phyloP scores from a whole-genome alignment of 768 basidiomycete species.

The Agrocybe praecox region DNA sequence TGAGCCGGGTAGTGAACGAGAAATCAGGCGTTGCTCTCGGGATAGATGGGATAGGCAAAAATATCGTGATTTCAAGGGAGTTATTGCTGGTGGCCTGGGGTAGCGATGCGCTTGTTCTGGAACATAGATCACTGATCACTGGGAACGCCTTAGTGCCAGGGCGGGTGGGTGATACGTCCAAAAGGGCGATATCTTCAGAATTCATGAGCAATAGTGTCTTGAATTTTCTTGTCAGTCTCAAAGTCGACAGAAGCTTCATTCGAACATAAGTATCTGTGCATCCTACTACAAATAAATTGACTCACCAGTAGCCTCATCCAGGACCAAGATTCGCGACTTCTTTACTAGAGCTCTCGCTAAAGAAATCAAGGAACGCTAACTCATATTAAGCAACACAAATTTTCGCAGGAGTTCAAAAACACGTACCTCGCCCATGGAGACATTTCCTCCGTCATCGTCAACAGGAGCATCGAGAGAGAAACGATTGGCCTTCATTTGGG shows the following conservation, averaged over 20 bases:
- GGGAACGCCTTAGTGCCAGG: too few relatives aligned
- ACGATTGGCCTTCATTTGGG: constrained; percentile 46
- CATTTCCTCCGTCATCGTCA: constrained; percentile 83
- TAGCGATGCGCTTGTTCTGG: too few relatives aligned
- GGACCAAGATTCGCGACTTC: constrained; percentile 76
- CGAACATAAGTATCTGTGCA: neutral
- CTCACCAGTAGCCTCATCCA: constrained; percentile 86
- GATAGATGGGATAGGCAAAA: too few relatives aligned
- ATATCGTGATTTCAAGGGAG: too few relatives aligned
- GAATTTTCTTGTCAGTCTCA: constrained; percentile 88
- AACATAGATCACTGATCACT: too few relatives aligned
- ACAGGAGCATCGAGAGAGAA: constrained; percentile 82
- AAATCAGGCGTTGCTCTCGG: too few relatives aligned
- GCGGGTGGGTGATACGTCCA: too few relatives aligned
- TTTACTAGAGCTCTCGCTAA: constrained; percentile 89
- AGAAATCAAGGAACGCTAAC: constrained; percentile 76
- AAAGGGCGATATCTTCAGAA: constrained; percentile 55
- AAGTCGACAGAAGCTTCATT: constrained; percentile 74
- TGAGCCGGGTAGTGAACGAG: too few relatives aligned
- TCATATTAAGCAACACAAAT: neutral
- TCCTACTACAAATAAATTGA: neutral
- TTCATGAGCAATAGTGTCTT: constrained; percentile 82
- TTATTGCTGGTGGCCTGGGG: too few relatives aligned
- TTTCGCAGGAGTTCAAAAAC: neutral
- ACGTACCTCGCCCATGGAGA: constrained; percentile 68